phyloP scores from a whole-genome alignment of 495 filamentous ascomycete genomes.

The Penicillium steckii region DNA sequence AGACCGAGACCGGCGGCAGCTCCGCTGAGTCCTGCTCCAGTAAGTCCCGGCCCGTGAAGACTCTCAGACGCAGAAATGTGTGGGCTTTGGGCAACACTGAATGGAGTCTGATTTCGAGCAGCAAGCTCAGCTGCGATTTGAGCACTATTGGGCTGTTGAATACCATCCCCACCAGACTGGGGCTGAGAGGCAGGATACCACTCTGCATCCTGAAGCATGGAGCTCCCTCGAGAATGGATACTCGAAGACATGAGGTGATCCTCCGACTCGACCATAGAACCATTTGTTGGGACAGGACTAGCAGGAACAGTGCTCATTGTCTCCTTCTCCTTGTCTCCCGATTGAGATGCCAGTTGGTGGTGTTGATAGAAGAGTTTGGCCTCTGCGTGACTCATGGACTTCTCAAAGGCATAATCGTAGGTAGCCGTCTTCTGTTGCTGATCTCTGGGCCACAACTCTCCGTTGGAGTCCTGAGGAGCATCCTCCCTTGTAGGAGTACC shows the following conservation, averaged over 20 bases:
- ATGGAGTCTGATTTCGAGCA: slow-evolving; percentile 46
- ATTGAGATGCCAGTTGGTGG: slow-evolving; percentile 59
- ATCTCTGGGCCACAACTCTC: slow-evolving; percentile 53
- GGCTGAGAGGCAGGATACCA: slow-evolving; percentile 10
- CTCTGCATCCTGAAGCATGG: slow-evolving; percentile 13
- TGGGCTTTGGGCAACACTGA: slow-evolving; percentile 45
- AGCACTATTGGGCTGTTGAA: slow-evolving; percentile 25
- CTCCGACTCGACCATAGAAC: slow-evolving; percentile 10
- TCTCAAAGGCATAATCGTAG: slow-evolving; percentile 86
- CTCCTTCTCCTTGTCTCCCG: slow-evolving; percentile 16
- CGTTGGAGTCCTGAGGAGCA: slow-evolving; percentile 1
- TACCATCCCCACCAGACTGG: slow-evolving; percentile 1
- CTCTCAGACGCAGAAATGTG: slow-evolving; percentile 43
- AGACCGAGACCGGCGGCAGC: slow-evolving; percentile 41
- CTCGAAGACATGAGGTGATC: slow-evolving; percentile 3
- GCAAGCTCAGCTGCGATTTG: slow-evolving; percentile 40
- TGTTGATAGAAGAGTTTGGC: slow-evolving; percentile 94
- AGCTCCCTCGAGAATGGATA: slow-evolving; percentile 10
- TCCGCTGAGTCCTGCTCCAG: no score
- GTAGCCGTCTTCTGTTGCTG: slow-evolving; percentile 75
- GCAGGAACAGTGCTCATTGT: slow-evolving; percentile 9
- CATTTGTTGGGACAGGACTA: slow-evolving; percentile 19
- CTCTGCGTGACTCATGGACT: slow-evolving; percentile 85
- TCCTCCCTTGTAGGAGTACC: slow-evolving; percentile 16
- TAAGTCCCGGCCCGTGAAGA: no score